Evolutionary conservation across 371 early-diverging fungal species (phyloP), one percentile per base, ranked within the genome.

Genomic region (Neoconidiobolus thromboides): DNA sequence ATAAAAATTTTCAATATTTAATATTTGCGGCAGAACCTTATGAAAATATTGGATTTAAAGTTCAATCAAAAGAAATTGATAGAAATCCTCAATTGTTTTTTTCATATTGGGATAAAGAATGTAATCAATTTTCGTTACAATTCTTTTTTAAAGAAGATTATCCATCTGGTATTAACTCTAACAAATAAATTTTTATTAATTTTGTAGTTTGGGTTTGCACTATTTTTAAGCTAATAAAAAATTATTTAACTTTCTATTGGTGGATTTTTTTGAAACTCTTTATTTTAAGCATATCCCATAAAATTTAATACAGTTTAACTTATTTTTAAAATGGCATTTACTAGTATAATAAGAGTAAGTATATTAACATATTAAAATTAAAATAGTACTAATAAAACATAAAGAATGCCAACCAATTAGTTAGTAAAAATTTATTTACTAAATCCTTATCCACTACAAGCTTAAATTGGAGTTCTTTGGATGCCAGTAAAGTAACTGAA

Each of bases 21-120:
- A 65, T 97, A 43, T 75, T 97, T 67, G 96, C 96, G 1, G 96
- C 95, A 0, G 96, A 95, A 68, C 98, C 96, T 3, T 97, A 97
- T 67, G 96, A 97, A 68, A 92, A 86, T 0, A 81, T 96, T 50
- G 82, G 91, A 0, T 94, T 97, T 72, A 95, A 94, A 69, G 76
- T 97, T 15, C 96, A 91, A 70, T 87, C 86, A 63, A 74, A 77
- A 52, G 96, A 96, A 66, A 79, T 96, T 9, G 96, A 97, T 64
- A 77, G 77, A 62, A 74, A 77, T 2, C 87, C 81, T 58, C 89
- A 87, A 39, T 82, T 78, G 62, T 83, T 94, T 39, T 94, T 88
- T 83, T 85, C 87, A 43, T 79, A 91, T 64, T 97, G 94, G 95
- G 98, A 97, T 73, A 75, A 78, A 38, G 98, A 94, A 62, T 73